Evolutionary conservation across 116 monocot genomes (phyloP), one percentile per base, ranked within the genome.

Genomic region (Trichopus zeylanicus): DNA sequence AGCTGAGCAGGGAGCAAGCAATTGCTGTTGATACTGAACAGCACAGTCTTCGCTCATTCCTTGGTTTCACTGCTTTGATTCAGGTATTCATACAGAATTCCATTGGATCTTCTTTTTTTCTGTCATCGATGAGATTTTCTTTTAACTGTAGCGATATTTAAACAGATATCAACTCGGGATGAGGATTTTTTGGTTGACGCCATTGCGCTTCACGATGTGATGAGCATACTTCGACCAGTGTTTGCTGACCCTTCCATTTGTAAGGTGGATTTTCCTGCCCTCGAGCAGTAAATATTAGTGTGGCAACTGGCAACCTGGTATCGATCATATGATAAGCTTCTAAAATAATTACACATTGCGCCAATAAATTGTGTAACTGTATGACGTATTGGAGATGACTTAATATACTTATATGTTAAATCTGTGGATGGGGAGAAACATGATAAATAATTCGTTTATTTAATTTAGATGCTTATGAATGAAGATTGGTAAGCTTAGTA

Each of bases 21-120:
- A 83, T 89, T 75, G 77, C 84, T 65, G 86, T 89, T 56, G 95
- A 95, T 60, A 95, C 90, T 11, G 95, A 95, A 61, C 95, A 95
- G 54, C 95, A 95, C 61, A 90, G 83, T 70, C 31, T 87, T 21
- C 81, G 79, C 6, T 95, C 95, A 29, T 95, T 86, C 61, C 73
- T 86, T 53, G 95, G 95, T 25, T 95, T 80, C 67, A 86, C 95
- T 60, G 87, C 95, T 57, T 66, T 95, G 25, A 79, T 95, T 80
- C 95, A 95, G 86, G 95, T 70, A 61, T n/a, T n/a, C n/a, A n/a
- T n/a, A n/a, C n/a, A n/a, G n/a, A n/a, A n/a, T n/a, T n/a, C n/a
- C n/a, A n/a, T 42, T 42, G 12, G n/a, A 16, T 42, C 42, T 42
- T 42, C 13, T n/a, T n/a, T 29, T 55, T 27, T 6, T 29, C 55